These are phyloP conservation scores for Phytopythium kandeliae DNA, from an alignment of 352 stramenopile genomes.

Conservation along the genomic window DNA sequence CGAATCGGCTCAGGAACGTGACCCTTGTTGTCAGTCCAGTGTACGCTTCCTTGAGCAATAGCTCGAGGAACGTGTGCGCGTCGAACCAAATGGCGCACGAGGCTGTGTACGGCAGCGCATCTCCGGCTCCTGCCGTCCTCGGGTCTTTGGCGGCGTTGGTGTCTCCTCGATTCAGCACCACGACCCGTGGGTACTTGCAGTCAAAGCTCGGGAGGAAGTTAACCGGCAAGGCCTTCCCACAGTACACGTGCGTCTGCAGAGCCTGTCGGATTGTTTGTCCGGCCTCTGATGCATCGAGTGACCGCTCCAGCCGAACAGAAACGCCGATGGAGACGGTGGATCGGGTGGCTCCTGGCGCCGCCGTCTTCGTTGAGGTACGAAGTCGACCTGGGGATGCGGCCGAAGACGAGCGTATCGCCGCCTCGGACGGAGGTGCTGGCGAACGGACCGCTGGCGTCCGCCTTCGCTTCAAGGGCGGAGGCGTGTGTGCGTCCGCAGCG, in stretches of 20 bases:
- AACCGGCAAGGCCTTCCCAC: constrained; percentile 41
- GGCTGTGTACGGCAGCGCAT: not conserved
- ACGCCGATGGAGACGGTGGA: too few species aligned
- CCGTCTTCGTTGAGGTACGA: too few species aligned
- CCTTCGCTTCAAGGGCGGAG: not conserved
- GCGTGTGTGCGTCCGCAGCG: too few species aligned
- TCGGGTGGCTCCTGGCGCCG: too few species aligned
- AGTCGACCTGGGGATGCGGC: too few species aligned
- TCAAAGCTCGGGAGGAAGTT: constrained; percentile 26
- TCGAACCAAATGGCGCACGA: constrained; percentile 33
- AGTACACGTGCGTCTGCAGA: constrained; percentile 44
- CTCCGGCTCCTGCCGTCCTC: not conserved
- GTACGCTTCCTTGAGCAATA: constrained; percentile 33
- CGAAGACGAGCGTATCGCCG: too few species aligned
- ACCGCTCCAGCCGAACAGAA: constrained; percentile 39
- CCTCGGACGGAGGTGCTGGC: too few species aligned
- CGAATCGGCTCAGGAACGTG: constrained; percentile 20
- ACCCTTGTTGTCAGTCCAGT: constrained; percentile 24
- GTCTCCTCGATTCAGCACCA: constrained; percentile 35
- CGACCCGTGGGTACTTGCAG: constrained; percentile 18
- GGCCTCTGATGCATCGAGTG: constrained; percentile 26
- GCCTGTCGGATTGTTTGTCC: constrained; percentile 32
- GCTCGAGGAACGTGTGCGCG: constrained; percentile 29
- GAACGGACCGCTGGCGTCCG: not conserved
- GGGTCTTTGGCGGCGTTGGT: not conserved